Base-by-base conservation (phyloP, 1,284 basidiomycete genomes). In the Fomitiporia mediterranea region DNA sequence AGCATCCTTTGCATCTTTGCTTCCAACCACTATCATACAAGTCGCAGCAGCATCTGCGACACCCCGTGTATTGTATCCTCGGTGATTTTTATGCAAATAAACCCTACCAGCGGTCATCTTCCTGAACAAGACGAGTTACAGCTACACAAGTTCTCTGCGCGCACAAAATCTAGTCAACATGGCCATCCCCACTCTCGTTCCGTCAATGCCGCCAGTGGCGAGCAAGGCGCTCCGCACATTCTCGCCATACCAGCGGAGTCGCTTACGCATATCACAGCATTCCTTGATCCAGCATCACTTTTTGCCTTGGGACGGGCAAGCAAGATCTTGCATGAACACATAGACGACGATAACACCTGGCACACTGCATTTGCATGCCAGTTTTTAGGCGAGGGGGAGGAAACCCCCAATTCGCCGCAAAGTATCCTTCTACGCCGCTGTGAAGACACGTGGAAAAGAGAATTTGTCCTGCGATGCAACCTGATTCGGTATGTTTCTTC, bases 341-440 rank as follows among this genome's bases (percentile, higher is more conserved):
- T 90, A 73, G 79, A 78, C 59, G 81, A 90, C 64, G 91, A 94
- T 59, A 84, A 83, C 62, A 91, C 87, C 30, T 94, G 91, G 91
- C 77, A 81, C 48, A 74, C 80, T n/a, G 90, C 91, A n/a, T 91
- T 90, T 67, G 72, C 82, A 53, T 79, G 75, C 57, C 84, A 86
- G 65, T 87, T 85, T 66, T 70, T 90, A 50, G 81, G 81, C 42
- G 78, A 90, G 49, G 70, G 74, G 30, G 70, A 70, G 55, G 65
- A 67, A 15, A 73, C 37, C 46, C 50, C 49, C 53, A 55, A 39
- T 49, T 57, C 32, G 43, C 53, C 3, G 38, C 63, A 68, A 62
- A 68, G 69, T 62, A 62, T 87, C 57, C 71, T 89, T 63, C 70
- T 91, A 60, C 74, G 83, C 64, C 72, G 80, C 47, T 71, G 72